These are phyloP conservation scores for Nyctanthes arbortristis DNA, from an alignment of 257 asterid species.

Conservation along the genomic window DNA sequence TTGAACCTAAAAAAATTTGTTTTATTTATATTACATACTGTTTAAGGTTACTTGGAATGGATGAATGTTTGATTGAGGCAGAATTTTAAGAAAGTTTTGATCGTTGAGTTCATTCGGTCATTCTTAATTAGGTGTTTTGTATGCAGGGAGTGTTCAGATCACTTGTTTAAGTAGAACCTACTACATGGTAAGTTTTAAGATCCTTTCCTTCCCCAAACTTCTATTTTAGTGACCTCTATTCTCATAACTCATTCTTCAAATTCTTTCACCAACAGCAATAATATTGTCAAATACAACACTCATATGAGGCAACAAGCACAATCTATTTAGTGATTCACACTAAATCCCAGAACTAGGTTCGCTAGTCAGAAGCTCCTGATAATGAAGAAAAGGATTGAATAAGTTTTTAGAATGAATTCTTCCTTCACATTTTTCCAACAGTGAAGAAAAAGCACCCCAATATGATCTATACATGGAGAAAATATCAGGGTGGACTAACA, in stretches of 20 bases:
- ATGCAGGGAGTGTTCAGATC: slow-evolving; percentile 28
- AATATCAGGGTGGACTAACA: background rate
- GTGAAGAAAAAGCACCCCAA: background rate
- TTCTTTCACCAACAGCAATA: background rate
- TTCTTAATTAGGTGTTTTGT: background rate
- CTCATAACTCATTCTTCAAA: too few relatives aligned
- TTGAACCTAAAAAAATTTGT: too few relatives aligned
- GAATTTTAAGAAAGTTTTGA: slow-evolving; percentile 9
- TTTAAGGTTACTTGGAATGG: background rate
- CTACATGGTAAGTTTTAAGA: slow-evolving; percentile 53
- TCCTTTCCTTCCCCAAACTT: too few relatives aligned
- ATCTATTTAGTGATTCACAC: background rate
- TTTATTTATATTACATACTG: too few relatives aligned
- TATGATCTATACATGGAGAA: background rate
- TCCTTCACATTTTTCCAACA: too few relatives aligned
- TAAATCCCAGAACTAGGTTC: background rate
- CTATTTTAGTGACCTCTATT: too few relatives aligned
- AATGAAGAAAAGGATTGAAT: background rate
- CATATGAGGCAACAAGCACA: background rate
- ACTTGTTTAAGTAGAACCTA: slow-evolving; percentile 33
- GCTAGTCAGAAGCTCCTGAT: background rate
- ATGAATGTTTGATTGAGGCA: background rate
- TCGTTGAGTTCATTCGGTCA: background rate
- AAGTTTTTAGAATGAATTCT: too few relatives aligned
- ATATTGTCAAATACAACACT: background rate